Base-by-base conservation (phyloP, 2,329 filamentous ascomycete species). In the Calycina herbarum region DNA sequence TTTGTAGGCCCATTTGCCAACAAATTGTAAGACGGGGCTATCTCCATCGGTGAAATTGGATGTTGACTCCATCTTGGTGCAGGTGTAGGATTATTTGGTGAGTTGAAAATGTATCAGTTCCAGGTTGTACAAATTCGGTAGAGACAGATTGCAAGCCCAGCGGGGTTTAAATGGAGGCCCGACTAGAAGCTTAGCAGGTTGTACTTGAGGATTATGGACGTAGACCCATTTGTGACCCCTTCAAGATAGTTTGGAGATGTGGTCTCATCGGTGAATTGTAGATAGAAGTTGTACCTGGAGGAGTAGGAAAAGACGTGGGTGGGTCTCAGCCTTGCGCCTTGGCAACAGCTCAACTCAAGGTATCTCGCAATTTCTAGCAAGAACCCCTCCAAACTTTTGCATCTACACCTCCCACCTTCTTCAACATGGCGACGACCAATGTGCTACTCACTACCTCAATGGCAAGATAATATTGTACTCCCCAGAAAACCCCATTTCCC, bases 401-500 rank as follows among this genome's bases (percentile, higher is more conserved):
- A 51, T 51, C 45, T 51, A 10, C 45, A 51, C n/a, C n/a, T 11
- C 8, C 7, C 33, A 57, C 29, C 27, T 8, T 24, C 54, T 33
- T 64, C 69, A 66, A 29, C 3, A 94, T 95, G 92, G 83, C 91
- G 33, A 93, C 90, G 66, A 93, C 90, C 66, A 88, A 92, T 73
- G 86, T 97, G 66, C 81, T 88, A 10, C 85, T 97, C 61, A 91
- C 96, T 72, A 97, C 94, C 65, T 89, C 90, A 64, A 92, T 97
- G 89, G 93, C 45, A 29, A 5, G 60, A 29, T 48, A n/a, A 20
- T n/a, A 15, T 29, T 51, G 13, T 45, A 40, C 42, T 24, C 27
- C 13, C 8, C 10, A 11, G 2, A 51, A 1, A 51, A 10, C 10
- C 15, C 1, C 45, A 51, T 3, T 20, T 15, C 7, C 31, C 58